Percentiles rank a stretch among this genome's conserved stretches.
phyloP scores from a whole-genome alignment of 2,329 filamentous ascomycete genomes.

The Samsoniella hepiali region DNA sequence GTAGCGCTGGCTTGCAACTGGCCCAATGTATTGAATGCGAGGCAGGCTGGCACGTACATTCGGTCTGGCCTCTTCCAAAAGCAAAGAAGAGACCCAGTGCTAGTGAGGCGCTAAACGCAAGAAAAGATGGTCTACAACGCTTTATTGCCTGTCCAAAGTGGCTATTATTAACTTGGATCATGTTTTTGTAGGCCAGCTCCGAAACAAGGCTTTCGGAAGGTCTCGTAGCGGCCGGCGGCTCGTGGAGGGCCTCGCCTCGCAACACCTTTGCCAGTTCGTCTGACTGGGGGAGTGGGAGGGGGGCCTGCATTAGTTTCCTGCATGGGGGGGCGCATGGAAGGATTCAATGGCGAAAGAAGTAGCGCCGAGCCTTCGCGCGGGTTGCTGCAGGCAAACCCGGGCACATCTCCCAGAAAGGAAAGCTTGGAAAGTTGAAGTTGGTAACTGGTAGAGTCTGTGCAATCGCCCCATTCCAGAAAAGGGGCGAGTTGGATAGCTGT shows the following conservation, averaged over 20 bases:
- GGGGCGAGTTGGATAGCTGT: neutral
- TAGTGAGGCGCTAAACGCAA: neutral
- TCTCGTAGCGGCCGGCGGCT: neutral
- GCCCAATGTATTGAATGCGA: neutral
- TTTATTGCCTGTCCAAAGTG: neutral
- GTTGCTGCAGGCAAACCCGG: neutral
- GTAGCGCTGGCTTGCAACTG: conserved; percentile 1
- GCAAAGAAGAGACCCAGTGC: neutral
- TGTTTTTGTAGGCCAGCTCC: neutral
- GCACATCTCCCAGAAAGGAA: neutral
- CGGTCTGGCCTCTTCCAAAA: neutral
- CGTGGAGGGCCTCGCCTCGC: neutral
- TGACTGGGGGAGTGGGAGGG: too few species aligned
- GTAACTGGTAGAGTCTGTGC: neutral
- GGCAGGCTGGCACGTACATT: neutral
- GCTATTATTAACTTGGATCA: neutral
- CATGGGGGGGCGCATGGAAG: neutral
- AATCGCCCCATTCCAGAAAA: neutral
- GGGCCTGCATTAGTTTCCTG: neutral
- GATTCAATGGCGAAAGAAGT: neutral
- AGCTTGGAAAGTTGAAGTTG: neutral
- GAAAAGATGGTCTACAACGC: neutral
- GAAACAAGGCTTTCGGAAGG: neutral
- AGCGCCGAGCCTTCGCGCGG: conserved; percentile 3
- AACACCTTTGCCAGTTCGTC: neutral